Evolutionary conservation across 148 eudicot genomes (phyloP).

Genomic region (Rhododendron mucronatum): DNA sequence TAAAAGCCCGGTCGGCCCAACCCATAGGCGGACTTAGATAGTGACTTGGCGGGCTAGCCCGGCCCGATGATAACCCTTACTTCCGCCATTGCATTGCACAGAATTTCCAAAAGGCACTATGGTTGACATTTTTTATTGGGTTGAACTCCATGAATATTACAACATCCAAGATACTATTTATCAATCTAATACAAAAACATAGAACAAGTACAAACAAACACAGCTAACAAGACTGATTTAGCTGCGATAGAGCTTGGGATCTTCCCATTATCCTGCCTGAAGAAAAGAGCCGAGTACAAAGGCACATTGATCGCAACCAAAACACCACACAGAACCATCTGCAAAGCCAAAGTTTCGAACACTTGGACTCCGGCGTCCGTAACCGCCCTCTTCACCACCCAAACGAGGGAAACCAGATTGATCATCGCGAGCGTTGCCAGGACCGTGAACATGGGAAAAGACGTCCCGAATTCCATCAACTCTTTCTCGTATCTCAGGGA

Average conservation of each 20-base stretch:
- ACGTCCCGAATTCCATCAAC: conserved; percentile 67
- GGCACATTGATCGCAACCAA: conserved; percentile 59
- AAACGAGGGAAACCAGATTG: conserved; percentile 40
- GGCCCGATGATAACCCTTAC: no score
- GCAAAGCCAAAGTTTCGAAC: conserved; percentile 33
- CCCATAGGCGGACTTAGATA: no score
- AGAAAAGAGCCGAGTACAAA: conserved; percentile 46
- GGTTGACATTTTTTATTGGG: background rate
- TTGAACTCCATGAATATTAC: background rate
- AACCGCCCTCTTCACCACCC: conserved; percentile 12
- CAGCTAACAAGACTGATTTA: conserved; percentile 38
- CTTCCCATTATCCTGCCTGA: conserved; percentile 69
- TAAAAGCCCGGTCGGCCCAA: no score
- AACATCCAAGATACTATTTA: background rate
- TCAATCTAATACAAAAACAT: conserved; percentile 9
- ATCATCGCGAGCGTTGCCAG: conserved; percentile 49
- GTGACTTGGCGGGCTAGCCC: no score
- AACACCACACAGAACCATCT: conserved; percentile 44
- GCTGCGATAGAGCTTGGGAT: conserved; percentile 48
- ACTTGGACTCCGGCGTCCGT: background rate
- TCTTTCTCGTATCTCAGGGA: conserved; percentile 49
- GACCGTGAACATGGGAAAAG: conserved; percentile 57
- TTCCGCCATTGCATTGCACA: no score
- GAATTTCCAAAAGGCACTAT: background rate
- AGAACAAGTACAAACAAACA: conserved; percentile 36